Percentiles rank a stretch among this genome's conserved stretches.
Evolutionary conservation across 1,139 yeast species (phyloP).

Genomic region (Debaryomyces udenii): DNA sequence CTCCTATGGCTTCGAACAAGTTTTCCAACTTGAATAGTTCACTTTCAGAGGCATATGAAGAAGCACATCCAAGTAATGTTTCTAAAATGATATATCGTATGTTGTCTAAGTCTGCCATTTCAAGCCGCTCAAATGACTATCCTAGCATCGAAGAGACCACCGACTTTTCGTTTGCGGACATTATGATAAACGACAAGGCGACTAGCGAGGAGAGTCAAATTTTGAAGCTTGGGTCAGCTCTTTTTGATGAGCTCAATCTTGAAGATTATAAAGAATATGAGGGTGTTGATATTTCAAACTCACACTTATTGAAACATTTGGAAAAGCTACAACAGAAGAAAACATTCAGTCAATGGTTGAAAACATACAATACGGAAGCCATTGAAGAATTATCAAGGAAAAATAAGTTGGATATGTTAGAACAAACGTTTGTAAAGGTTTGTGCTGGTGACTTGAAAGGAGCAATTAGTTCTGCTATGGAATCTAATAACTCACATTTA

Average conservation of each 20-base stretch:
- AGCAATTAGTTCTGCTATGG: conserved; percentile 65
- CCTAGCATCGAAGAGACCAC: conserved; percentile 26
- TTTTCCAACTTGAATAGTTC: conserved; percentile 15
- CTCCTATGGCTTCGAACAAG: conserved; percentile 23
- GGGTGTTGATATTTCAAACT: conserved; percentile 26
- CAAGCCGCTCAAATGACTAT: conserved; percentile 26
- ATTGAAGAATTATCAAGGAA: conserved; percentile 22
- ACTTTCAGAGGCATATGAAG: conserved; percentile 14
- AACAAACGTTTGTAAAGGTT: conserved; percentile 54
- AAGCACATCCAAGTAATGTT: conserved; percentile 23
- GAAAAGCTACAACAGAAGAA: conserved; percentile 38
- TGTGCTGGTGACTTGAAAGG: conserved; percentile 58
- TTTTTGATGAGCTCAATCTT: conserved; percentile 23
- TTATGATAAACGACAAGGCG: conserved; percentile 20
- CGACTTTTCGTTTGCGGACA: conserved; percentile 28
- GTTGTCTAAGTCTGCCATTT: conserved; percentile 24
- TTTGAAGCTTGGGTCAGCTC: conserved; percentile 20
- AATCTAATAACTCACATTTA: conserved; percentile 64
- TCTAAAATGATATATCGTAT: conserved; percentile 24
- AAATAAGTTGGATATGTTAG: conserved; percentile 39
- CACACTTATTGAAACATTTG: conserved; percentile 25
- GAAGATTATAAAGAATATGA: conserved; percentile 11
- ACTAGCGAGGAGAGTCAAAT: conserved; percentile 18
- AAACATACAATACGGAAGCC: conserved; percentile 22
- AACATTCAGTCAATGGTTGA: conserved; percentile 46